Evolutionary conservation across 345 rosid species (phyloP), one percentile per base, ranked within the genome.

Genomic region (Ceriops tagal): DNA sequence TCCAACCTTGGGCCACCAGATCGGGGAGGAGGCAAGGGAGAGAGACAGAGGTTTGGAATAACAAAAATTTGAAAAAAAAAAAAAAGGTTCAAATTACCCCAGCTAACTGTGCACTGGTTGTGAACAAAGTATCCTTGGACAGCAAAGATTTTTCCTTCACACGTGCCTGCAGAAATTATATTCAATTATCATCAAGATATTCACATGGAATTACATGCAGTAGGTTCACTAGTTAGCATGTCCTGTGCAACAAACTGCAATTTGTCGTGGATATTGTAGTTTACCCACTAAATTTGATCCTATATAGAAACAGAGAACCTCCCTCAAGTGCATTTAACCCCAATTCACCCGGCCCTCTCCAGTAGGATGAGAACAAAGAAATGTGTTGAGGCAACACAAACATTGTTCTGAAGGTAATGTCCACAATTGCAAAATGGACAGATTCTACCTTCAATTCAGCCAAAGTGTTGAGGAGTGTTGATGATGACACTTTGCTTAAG

Each of bases 61-160:
- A 30, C 26, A 11, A 26, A 56, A 1, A 7, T 34, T 34, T 7
- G 8, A 52, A 8, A 47, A 58, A 43, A 22, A 59, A 21, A 63
- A 57, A 51, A 27, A 51, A 70, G 56, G 60, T 28, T 35, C 32
- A 53, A 46, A 62, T 75, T 73, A 93, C 98, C 92, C 83, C 89
- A 71, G 76, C 67, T 39, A 90, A 78, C 68, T 75, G 83, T 66
- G 79, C 82, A 78, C 81, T 74, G 22, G 91, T 82, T 73, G 86
- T 67, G 43, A 77, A 77, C 65, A 85, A 77, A 73, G 83, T 69
- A 77, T 85, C 93, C 78, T 72, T 82, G 10, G 96, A 80, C 22
- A 55, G 84, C 62, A 82, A 47, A 78, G 97, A 78, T 79, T 96
- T 87, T 77, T 86, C 95, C 81, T 91, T 88, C 75, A 93, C 81